Percentiles rank a stretch among this genome's conserved stretches.
Evolutionary conservation across 148 eudicot genomes (phyloP).

Genomic region (Rhododendron mucronatum): DNA sequence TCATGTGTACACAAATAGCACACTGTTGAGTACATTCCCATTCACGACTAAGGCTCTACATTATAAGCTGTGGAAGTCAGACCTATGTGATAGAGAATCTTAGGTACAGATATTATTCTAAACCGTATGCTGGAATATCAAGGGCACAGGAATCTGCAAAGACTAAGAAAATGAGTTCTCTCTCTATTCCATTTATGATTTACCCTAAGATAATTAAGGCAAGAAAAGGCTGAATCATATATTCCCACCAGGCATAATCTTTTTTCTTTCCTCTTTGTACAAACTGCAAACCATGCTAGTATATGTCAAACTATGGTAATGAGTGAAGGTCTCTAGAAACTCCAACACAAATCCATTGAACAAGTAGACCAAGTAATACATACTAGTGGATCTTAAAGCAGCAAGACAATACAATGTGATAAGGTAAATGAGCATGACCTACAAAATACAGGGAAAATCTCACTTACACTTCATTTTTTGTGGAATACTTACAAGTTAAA

Average conservation of each 20-base stretch:
- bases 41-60: neutral
- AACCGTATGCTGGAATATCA: neutral
- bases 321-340: neutral
- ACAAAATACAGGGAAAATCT: neutral
- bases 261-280: neutral
- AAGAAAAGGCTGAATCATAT: neutral
- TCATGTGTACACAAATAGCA: neutral
- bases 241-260: neutral
- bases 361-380: neutral
- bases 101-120: neutral
- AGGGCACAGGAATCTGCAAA: neutral
- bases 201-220: no score
- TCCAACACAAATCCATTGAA: neutral
- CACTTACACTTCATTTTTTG: neutral
- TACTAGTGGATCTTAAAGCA: neutral
- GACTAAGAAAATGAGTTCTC: neutral
- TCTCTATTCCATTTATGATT: no score
- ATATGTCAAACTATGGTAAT: neutral
- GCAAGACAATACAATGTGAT: neutral
- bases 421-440: neutral
- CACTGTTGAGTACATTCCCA: neutral
- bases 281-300: neutral
- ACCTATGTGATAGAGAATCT: neutral
- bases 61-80: neutral
- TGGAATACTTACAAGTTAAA: neutral